phyloP scores from a whole-genome alignment of 1,284 basidiomycete species.

The Sanghuangporus baumii region DNA sequence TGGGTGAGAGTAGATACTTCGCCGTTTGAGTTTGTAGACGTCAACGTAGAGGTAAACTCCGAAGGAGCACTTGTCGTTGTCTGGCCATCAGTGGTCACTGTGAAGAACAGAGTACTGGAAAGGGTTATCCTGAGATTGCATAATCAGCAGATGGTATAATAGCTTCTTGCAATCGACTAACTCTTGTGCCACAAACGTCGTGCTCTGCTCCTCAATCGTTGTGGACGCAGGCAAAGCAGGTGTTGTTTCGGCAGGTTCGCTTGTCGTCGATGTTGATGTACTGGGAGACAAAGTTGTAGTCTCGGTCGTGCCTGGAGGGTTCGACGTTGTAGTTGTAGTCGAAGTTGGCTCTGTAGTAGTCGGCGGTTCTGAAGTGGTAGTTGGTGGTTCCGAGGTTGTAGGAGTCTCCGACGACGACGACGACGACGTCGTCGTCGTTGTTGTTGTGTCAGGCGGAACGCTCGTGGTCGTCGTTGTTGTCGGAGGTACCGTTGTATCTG shows the following conservation, averaged over 20 bases:
- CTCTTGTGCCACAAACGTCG: conserved; percentile 5
- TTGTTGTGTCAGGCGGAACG: conserved; percentile 20
- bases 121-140: conserved; percentile 46
- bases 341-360: conserved; percentile 18
- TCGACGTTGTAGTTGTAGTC: conserved; percentile 13
- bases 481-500: conserved; percentile 19
- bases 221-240: conserved; percentile 9
- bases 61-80: conserved; percentile 46
- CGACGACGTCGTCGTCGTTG: conserved; percentile 22
- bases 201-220: background rate
- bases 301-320: background rate
- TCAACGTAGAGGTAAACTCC: conserved; percentile 49
- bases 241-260: conserved; percentile 19
- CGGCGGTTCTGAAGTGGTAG: conserved; percentile 12
- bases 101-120: conserved; percentile 44
- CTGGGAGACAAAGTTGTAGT: conserved; percentile 15
- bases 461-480: conserved; percentile 22
- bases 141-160: conserved; percentile 7
- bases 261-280: conserved; percentile 20
- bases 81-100: conserved; percentile 51
- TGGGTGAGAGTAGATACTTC: conserved; percentile 50
- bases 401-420: conserved; percentile 16
- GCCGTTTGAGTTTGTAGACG: conserved; percentile 50
- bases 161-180: background rate
- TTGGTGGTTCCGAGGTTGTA: conserved; percentile 18